Evolutionary conservation across 2,329 filamentous ascomycete species (phyloP).

Genomic region (Ciborinia camelliae): DNA sequence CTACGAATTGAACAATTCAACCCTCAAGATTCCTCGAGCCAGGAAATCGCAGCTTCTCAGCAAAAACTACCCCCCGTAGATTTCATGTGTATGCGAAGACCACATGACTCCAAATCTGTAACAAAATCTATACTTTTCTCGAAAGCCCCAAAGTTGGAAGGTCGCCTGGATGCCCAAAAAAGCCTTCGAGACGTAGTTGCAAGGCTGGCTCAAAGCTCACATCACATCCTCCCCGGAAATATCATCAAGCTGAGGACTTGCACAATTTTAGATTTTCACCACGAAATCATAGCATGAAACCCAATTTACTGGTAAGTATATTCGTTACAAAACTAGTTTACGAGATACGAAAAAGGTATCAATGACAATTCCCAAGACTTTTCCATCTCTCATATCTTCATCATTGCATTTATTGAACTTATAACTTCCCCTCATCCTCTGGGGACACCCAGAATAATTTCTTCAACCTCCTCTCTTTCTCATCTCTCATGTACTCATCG

Average conservation of each 20-base stretch:
- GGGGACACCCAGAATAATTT: slow-evolving; percentile 25
- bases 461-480: slow-evolving; percentile 29
- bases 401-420: slow-evolving; percentile 4
- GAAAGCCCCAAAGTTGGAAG: accelerated
- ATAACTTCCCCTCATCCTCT: slow-evolving; percentile 1
- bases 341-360: neutral
- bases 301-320: too few relatives aligned
- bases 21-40: neutral
- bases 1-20: neutral
- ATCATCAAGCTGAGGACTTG: neutral
- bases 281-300: too few relatives aligned
- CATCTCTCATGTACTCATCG: slow-evolving; percentile 26
- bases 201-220: too few relatives aligned
- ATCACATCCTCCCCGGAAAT: neutral
- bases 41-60: neutral
- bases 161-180: neutral
- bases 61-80: neutral
- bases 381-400: slow-evolving; percentile 2
- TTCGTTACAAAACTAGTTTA: neutral
- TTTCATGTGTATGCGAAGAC: neutral
- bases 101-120: neutral
- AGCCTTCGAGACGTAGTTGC: neutral
- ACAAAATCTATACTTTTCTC: neutral
- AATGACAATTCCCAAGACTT: neutral
- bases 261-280: neutral